phyloP scores from a whole-genome alignment of 768 basidiomycete species.

The Macrolepiota albuminosa region DNA sequence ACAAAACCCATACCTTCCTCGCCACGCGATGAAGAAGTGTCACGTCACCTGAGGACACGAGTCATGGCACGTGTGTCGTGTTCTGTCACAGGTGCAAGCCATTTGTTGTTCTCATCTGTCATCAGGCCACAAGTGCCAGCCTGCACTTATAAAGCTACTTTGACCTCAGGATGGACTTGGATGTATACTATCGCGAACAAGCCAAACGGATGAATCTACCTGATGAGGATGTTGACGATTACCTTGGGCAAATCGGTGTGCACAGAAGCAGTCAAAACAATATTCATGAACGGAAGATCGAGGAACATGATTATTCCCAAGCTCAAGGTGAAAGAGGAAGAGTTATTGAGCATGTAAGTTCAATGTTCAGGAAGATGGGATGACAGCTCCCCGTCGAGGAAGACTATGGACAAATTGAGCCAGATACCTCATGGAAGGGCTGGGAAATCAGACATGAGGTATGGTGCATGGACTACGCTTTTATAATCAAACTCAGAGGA shows the following conservation, averaged over 20 bases:
- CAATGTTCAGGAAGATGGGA: background rate
- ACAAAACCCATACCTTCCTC: background rate
- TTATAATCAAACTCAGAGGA: background rate
- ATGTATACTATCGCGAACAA: slow-evolving; percentile 51
- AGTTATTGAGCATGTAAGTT: background rate
- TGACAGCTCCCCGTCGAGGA: background rate
- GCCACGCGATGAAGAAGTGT: background rate
- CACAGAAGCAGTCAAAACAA: slow-evolving; percentile 11
- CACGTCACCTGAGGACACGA: background rate
- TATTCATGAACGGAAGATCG: background rate
- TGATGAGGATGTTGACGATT: slow-evolving; percentile 48
- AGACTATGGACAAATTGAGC: background rate
- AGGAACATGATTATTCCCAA: background rate
- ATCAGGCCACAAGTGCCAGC: background rate
- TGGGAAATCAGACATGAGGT: background rate
- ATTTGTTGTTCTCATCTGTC: background rate
- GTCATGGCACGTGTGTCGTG: slow-evolving; percentile 4
- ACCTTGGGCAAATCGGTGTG: slow-evolving; percentile 29
- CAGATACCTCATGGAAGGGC: background rate
- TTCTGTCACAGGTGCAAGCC: background rate
- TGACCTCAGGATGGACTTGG: slow-evolving; percentile 27
- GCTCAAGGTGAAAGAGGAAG: background rate
- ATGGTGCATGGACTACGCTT: background rate
- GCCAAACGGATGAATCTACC: slow-evolving; percentile 49
- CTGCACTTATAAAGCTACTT: slow-evolving; percentile 10